Base-by-base conservation (phyloP, 208 protist genomes). In the Novymonas esmeraldas region DNA sequence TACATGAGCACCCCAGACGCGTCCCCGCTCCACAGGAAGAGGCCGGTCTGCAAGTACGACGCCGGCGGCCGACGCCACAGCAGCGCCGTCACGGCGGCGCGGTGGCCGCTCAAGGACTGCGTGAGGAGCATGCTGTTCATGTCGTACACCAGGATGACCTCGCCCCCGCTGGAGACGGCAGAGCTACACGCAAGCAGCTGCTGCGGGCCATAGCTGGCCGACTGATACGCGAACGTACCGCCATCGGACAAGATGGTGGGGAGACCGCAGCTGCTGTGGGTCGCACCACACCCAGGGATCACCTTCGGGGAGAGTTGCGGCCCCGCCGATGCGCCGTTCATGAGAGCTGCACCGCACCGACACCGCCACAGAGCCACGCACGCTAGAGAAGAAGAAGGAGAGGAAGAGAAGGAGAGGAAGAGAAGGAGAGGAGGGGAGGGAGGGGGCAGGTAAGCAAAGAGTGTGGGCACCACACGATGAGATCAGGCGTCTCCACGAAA, bases 71-170 rank as follows among this genome's bases (percentile, higher is more conserved):
- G 76, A 6, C 83, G 78, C 89, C 89, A 95, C 49, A 83, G 75
- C 38, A 95, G 28, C 49, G 81, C 85, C 7, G 84, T 89, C 26
- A 95, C 83, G 29, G 70, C 55, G 22, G 59, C 62, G 36, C 20
- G 61, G 58, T 90, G 86, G 41, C 84, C 86, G 57, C 73, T 69
- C 11, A 95, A 76, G 29, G 84, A 90, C 65, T 95, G 89, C 29
- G 90, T 82, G 1, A 93, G 78, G 56, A 86, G 84, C 73, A 80
- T 77, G 58, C 84, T 93, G 64, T 88, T 90, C 79, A 91, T 84
- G 64, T 93, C 85, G 54, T 82, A 82, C 16, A 95, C 62, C 48
- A 88, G 81, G 22, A 95, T 82, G 31, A 83, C 73, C 33, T 78
- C 73, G 20, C 82, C 82, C 13, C 61, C 70, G 24, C 60, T 33